Percentiles rank a stretch among this genome's conserved stretches.
Evolutionary conservation across 352 stramenopile species (phyloP).

Genomic region (Globisporangium viniferum): DNA sequence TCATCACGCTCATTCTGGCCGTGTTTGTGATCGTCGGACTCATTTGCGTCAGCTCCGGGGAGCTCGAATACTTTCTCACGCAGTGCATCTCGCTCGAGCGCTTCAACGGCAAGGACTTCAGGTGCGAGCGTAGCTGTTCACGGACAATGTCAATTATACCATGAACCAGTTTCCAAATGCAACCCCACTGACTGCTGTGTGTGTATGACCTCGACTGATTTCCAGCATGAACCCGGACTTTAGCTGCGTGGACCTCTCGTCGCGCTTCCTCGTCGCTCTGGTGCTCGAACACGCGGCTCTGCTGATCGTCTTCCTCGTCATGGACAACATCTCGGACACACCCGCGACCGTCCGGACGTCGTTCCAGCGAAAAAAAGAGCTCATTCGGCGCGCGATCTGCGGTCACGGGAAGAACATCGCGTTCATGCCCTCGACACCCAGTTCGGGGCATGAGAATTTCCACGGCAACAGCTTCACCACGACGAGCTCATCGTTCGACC

Average conservation of each 20-base stretch:
- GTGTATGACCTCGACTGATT: background rate
- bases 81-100: conserved; percentile 68
- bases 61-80: conserved; percentile 81
- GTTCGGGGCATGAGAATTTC: conserved; percentile 5
- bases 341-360: conserved; percentile 69
- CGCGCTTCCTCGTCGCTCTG: conserved; percentile 74
- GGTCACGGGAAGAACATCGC: conserved; percentile 46
- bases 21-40: conserved; percentile 83
- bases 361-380: conserved; percentile 84
- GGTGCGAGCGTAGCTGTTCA: conserved; percentile 26
- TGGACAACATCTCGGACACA: conserved; percentile 81
- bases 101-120: conserved; percentile 82
- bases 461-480: conserved; percentile 22
- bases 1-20: conserved; percentile 76
- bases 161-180: background rate
- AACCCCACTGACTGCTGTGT: background rate
- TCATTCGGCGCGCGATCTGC: conserved; percentile 82
- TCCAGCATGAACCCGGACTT: conserved; percentile 81
- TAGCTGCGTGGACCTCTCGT: conserved; percentile 70
- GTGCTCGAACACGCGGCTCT: conserved; percentile 74
- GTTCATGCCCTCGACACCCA: conserved; percentile 18
- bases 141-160: background rate
- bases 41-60: conserved; percentile 80
- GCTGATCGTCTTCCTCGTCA: conserved; percentile 72
- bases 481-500: conserved; percentile 12